Evolutionary conservation across 352 stramenopile genomes (phyloP).

Genomic region (Phytopythium litorale): DNA sequence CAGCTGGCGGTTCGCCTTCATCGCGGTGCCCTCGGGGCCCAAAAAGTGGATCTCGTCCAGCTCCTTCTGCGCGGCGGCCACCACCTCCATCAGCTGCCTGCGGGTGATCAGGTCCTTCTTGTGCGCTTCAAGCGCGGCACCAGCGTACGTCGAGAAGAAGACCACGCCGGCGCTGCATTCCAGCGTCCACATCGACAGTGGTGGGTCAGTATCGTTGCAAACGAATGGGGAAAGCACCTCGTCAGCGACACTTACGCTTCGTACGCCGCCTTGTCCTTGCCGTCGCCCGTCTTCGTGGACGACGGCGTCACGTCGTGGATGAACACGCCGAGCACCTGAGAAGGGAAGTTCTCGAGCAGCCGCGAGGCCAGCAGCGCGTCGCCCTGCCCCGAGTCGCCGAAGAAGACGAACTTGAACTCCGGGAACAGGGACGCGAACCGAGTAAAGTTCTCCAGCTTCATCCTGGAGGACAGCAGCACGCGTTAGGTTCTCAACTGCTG

Average conservation of each 20-base stretch:
- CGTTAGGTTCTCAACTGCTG: neutral
- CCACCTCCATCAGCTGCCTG: constrained; percentile 49
- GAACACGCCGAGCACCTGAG: constrained; percentile 67
- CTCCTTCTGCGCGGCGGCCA: constrained; percentile 33
- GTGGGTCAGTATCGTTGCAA: neutral
- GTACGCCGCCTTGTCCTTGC: constrained; percentile 53
- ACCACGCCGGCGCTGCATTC: constrained; percentile 53
- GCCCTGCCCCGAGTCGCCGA: constrained; percentile 78
- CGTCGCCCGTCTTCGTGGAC: constrained; percentile 54
- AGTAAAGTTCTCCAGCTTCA: constrained; percentile 82
- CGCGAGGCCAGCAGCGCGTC: constrained; percentile 68
- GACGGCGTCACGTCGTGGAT: constrained; percentile 78
- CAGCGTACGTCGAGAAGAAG: constrained; percentile 74
- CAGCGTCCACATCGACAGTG: neutral
- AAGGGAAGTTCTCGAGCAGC: constrained; percentile 46
- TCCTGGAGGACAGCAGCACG: constrained; percentile 12
- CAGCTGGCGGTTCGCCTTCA: constrained; percentile 30
- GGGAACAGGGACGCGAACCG: constrained; percentile 76
- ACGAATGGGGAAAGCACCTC: neutral
- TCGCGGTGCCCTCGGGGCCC: constrained; percentile 25
- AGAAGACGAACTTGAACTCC: constrained; percentile 86
- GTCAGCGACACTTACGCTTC: constrained; percentile 37
- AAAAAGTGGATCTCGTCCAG: constrained; percentile 46
- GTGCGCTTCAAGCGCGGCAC: constrained; percentile 45
- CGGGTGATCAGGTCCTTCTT: constrained; percentile 55